Base-by-base conservation (phyloP, 768 basidiomycete species). In the Trametes cubensis region DNA sequence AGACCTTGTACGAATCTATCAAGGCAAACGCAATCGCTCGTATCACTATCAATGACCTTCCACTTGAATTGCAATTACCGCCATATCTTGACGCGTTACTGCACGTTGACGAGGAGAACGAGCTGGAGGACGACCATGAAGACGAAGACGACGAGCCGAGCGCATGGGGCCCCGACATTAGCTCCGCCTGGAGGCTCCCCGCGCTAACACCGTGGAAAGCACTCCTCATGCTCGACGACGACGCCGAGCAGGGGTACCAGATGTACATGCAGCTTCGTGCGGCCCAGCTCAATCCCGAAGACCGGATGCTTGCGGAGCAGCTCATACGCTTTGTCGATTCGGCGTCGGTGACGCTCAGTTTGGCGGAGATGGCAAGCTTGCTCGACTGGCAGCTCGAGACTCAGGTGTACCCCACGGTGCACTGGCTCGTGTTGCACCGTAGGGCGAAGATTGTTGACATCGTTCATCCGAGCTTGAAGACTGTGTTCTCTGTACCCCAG, bases 171-270 rank as follows among this genome's bases (percentile, higher is more conserved):
- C 80, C 79, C 40, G 87, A 88, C 56, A 80, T 91, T 73, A 79
- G 80, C 66, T 78, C 85, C 58, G 90, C 90, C 3, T 93, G 89
- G 89, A 80, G 81, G 48, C 77, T 94, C 2, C 86, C 90, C 10
- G 76, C 83, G 18, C 80, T 98, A 23, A 80, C 85, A 17, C 95
- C 96, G 6, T 98, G 96, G 96, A 97, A 97, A 71, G 90, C 92
- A 21, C 72, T 98, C 17, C 75, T 98, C 6, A 81, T 94, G 17
- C 70, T 96, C 17, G 89, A 93, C 55, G 73, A 75, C 18, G 76
- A 81, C 17, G 79, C 80, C 17, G 83, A 80, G 26, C 70, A 83
- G 77, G 82, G 78, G 15, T 73, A 84, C 53, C 86, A 88, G 60
- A 83, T 86, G 1, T 83, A 85, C 64, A 77, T 81, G 69, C 86